Conservation (phyloP, 2,329 filamentous ascomycete species). For the Colletotrichum incanum region DNA sequence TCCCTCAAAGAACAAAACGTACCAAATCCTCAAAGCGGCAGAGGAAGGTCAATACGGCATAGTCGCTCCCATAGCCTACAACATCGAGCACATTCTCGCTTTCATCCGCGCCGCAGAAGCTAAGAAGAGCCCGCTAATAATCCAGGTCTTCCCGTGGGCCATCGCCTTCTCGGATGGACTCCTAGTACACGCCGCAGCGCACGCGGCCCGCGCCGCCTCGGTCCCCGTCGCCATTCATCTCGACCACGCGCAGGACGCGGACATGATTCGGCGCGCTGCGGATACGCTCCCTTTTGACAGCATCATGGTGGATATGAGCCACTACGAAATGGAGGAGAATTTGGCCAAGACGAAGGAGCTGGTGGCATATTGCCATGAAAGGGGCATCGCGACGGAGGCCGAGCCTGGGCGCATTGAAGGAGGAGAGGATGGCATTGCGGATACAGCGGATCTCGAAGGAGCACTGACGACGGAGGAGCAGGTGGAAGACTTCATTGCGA, state of each 20-base stretch:
- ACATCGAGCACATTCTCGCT: no score
- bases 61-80: constrained; percentile 60
- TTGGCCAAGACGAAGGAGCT: constrained; percentile 74
- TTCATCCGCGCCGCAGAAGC: no score
- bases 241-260: constrained; percentile 76
- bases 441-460: no score
- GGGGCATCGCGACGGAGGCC: no score
- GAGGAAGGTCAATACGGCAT: constrained; percentile 70
- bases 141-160: no score
- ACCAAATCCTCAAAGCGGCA: constrained; percentile 67
- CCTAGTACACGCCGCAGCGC: constrained; percentile 68
- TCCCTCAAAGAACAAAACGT: constrained; percentile 47
- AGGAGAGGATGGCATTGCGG: no score
- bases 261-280: constrained; percentile 71
- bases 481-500: no score
- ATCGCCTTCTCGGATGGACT: constrained; percentile 72
- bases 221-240: constrained; percentile 67
- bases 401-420: no score
- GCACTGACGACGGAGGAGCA: no score
- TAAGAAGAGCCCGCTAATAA: no score
- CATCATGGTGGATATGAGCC: constrained; percentile 85
- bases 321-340: constrained; percentile 81
- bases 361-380: constrained; percentile 71
- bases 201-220: constrained; percentile 58
- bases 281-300: constrained; percentile 74